Conservation (phyloP, 257 asterid species). For the Solanum virginianum region DNA sequence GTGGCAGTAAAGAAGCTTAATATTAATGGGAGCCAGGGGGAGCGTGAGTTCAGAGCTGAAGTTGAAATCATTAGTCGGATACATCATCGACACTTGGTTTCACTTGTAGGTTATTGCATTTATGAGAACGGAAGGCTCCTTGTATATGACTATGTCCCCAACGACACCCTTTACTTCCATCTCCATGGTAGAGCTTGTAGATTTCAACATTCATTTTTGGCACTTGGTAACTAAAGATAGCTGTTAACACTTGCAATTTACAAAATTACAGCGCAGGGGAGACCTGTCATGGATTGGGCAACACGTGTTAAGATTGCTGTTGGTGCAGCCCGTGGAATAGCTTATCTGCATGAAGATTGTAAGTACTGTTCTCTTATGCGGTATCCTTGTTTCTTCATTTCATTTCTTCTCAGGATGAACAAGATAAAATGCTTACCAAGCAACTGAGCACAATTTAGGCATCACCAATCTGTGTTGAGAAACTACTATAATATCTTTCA, state of each 20-base stretch:
- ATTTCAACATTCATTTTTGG: neutral
- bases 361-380: slow-evolving; percentile 6
- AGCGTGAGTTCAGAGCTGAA: slow-evolving; percentile 90
- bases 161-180: slow-evolving; percentile 82
- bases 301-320: slow-evolving; percentile 68
- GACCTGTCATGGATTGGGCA: slow-evolving; percentile 71
- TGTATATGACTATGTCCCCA: slow-evolving; percentile 73
- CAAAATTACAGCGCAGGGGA: slow-evolving; percentile 33
- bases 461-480: neutral
- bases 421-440: neutral
- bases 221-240: neutral
- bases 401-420: neutral
- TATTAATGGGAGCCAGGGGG: slow-evolving; percentile 76
- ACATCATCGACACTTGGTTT: slow-evolving; percentile 94
- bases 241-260: slow-evolving; percentile 1
- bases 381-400: neutral
- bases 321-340: slow-evolving; percentile 97
- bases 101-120: slow-evolving; percentile 92
- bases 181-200: slow-evolving; percentile 63
- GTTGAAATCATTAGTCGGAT: slow-evolving; percentile 88
- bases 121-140: slow-evolving; percentile 67
- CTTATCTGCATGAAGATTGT: slow-evolving; percentile 99
- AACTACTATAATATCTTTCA: neutral
- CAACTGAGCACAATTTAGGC: neutral
- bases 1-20: slow-evolving; percentile 83